Evolutionary conservation across 2,329 filamentous ascomycete genomes (phyloP).

Genomic region (Botrytis sinoallii): DNA sequence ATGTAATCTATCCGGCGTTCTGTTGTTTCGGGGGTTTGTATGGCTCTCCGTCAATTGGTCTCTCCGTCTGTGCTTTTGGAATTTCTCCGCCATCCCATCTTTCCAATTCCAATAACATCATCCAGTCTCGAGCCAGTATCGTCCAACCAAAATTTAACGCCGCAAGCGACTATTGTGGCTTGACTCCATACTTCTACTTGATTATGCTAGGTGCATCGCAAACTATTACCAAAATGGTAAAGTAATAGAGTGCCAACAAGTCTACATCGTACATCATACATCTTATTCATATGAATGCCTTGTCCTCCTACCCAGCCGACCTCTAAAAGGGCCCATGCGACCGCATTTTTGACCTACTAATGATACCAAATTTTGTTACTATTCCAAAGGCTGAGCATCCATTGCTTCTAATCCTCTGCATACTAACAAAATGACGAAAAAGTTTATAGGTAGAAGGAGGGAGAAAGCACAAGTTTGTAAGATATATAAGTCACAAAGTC

Average conservation of each 20-base stretch:
- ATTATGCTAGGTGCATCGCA: conserved; percentile 7
- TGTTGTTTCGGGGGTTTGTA: background rate
- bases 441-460: conserved; percentile 28
- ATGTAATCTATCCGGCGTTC: background rate
- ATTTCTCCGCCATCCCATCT: background rate
- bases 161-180: conserved; percentile 15
- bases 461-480: conserved; percentile 15
- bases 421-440: conserved; percentile 26
- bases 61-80: background rate
- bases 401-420: conserved; percentile 26
- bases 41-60: background rate
- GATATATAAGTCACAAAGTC: conserved; percentile 30
- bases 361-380: conserved; percentile 25
- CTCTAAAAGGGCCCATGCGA: conserved; percentile 24
- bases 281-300: conserved; percentile 19
- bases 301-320: conserved; percentile 28
- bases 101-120: background rate
- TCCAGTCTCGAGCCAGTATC: background rate
- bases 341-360: conserved; percentile 23
- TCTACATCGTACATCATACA: background rate
- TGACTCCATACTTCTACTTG: background rate
- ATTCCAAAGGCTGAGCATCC: conserved; percentile 29
- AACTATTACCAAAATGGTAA: background rate
- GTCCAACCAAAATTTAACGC: conserved; percentile 17
- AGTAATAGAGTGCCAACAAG: background rate